These are phyloP conservation scores for Sporothrix humicola DNA, from an alignment of 2,329 filamentous ascomycete species.

Conservation along the genomic window DNA sequence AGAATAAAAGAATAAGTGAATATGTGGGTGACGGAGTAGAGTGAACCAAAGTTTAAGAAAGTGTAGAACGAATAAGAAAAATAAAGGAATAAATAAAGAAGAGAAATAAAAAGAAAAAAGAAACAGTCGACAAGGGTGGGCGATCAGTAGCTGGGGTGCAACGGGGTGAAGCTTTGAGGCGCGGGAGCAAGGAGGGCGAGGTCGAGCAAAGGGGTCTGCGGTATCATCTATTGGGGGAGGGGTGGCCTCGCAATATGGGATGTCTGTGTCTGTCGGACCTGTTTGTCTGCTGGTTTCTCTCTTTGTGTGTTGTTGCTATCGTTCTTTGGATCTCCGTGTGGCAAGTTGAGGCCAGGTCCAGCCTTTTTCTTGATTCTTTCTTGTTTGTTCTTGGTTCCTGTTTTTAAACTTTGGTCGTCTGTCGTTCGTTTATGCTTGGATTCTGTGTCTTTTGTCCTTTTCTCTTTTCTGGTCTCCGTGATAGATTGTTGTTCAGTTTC, in stretches of 20 bases:
- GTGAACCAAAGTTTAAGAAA: constrained; percentile 5
- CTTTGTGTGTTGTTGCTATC: not conserved
- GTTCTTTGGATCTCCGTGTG: constrained; percentile 17
- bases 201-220: constrained; percentile 40
- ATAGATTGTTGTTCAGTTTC: constrained; percentile 2
- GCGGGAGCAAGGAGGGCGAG: constrained; percentile 29
- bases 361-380: constrained; percentile 11
- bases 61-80: constrained; percentile 11
- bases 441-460: not conserved
- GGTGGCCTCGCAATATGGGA: constrained; percentile 20
- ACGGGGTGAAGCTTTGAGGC: constrained; percentile 35
- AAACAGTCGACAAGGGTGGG: constrained; percentile 29
- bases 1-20: not conserved
- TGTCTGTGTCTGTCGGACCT: constrained; percentile 32
- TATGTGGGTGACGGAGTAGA: not conserved
- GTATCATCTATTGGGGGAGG: constrained; percentile 44
- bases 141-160: constrained; percentile 32
- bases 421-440: not conserved
- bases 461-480: constrained; percentile 5
- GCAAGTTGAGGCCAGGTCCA: not conserved
- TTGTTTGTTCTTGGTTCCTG: not conserved
- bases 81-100: constrained; percentile 29
- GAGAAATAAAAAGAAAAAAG: not conserved
- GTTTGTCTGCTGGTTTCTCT: not conserved
- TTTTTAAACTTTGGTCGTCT: not conserved